Conservation (phyloP, 2,329 filamentous ascomycete genomes). For the Fusarium burgessii region DNA sequence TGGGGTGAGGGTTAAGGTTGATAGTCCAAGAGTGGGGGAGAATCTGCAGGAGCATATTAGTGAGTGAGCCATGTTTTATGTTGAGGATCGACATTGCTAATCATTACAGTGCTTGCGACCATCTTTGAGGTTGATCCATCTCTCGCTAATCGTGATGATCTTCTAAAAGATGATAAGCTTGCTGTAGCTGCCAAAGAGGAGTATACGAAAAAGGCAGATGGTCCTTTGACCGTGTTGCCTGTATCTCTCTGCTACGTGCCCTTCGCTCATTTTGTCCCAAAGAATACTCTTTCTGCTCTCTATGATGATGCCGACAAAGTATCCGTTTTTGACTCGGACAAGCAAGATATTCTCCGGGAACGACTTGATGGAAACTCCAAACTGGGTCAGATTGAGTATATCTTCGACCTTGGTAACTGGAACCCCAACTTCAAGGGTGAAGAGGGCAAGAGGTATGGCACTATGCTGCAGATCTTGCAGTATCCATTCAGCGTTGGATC, state of each 20-base stretch:
- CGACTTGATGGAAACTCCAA: conserved; percentile 49
- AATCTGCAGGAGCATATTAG: conserved; percentile 62
- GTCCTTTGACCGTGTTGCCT: conserved; percentile 55
- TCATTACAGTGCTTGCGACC: conserved; percentile 53
- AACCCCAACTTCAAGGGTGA: conserved; percentile 52
- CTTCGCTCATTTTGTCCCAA: conserved; percentile 50
- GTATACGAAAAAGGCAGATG: conserved; percentile 47
- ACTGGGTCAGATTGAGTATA: conserved; percentile 61
- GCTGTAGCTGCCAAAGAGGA: conserved; percentile 51
- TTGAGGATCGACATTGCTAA: conserved; percentile 9
- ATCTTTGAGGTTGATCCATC: conserved; percentile 60
- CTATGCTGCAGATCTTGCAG: conserved; percentile 62
- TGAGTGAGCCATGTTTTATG: conserved; percentile 8
- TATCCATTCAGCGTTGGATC: conserved; percentile 63
- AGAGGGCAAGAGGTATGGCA: conserved; percentile 59
- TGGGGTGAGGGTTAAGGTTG: conserved; percentile 54
- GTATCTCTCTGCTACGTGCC: conserved; percentile 59
- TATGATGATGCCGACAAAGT: conserved; percentile 37
- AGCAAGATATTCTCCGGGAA: conserved; percentile 48
- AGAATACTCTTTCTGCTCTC: conserved; percentile 39
- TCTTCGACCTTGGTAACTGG: conserved; percentile 63
- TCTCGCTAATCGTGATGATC: conserved; percentile 56
- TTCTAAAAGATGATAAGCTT: conserved; percentile 48
- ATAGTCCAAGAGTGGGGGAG: conserved; percentile 60
- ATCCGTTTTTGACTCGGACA: conserved; percentile 36